Evolutionary conservation across 176 grass and related monocot species (phyloP).

Genomic region (Lolium multiflorum): DNA sequence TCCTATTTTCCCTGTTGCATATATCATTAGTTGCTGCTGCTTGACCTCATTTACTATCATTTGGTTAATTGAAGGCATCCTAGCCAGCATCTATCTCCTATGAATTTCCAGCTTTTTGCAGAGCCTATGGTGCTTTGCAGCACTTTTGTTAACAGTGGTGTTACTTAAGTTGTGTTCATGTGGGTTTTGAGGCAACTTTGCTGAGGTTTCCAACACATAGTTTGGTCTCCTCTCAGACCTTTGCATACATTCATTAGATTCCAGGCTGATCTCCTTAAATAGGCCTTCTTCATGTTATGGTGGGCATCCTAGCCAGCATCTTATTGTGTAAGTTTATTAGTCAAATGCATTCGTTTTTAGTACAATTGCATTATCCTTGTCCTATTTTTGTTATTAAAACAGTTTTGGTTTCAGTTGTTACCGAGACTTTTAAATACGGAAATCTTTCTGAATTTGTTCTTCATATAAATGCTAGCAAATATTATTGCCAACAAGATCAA

Average conservation of each 20-base stretch:
- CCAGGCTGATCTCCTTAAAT: background rate
- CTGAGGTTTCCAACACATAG: constrained; percentile 51
- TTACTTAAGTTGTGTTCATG: background rate
- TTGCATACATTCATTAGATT: constrained; percentile 54
- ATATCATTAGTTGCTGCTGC: no score
- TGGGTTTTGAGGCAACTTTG: constrained; percentile 54
- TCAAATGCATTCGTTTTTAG: background rate
- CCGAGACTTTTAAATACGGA: no score
- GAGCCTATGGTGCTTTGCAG: background rate
- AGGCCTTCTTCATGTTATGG: constrained; percentile 9
- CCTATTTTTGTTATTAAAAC: background rate
- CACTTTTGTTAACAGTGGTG: background rate
- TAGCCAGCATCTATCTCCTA: background rate
- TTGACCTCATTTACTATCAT: background rate
- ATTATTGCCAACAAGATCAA: no score
- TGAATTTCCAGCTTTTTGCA: background rate
- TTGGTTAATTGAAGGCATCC: background rate
- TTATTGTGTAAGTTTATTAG: background rate
- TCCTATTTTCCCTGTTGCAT: no score
- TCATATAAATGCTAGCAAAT: no score
- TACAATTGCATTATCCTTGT: background rate
- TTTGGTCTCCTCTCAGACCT: constrained; percentile 76
- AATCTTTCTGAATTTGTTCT: no score
- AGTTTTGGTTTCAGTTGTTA: background rate
- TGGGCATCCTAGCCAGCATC: constrained; percentile 31